Evolutionary conservation across 805 yeast species (phyloP).

Genomic region (Saccharomyces jurei): DNA sequence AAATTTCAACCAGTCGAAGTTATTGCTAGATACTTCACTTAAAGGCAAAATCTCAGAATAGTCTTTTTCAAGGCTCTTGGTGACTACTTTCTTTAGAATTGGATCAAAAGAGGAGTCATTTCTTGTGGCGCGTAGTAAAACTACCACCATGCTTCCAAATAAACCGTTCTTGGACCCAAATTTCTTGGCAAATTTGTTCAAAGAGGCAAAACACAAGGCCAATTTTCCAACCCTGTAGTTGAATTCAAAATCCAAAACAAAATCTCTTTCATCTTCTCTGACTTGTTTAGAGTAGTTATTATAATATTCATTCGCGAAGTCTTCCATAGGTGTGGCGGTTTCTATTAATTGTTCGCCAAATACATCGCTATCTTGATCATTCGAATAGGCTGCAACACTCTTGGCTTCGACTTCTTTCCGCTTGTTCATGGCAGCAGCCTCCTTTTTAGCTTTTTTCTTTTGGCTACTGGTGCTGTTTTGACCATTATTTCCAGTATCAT

Average conservation of each 20-base stretch:
- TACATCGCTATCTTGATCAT: constrained; percentile 55
- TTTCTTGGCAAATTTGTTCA: constrained; percentile 17
- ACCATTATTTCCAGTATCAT: constrained; percentile 7
- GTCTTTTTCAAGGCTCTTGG: constrained; percentile 23
- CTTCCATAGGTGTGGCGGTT: constrained; percentile 36
- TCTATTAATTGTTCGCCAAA: constrained; percentile 42
- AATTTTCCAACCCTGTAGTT: constrained; percentile 25
- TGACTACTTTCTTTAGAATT: constrained; percentile 27
- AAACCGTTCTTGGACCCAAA: constrained; percentile 15
- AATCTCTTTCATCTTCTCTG: constrained; percentile 31
- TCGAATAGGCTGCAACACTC: constrained; percentile 32
- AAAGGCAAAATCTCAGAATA: constrained; percentile 14
- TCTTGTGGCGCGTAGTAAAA: constrained; percentile 18
- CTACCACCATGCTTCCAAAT: constrained; percentile 23
- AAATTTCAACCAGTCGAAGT: constrained; percentile 20
- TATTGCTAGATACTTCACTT: constrained; percentile 12
- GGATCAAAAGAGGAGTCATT: constrained; percentile 17
- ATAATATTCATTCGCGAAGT: constrained; percentile 38
- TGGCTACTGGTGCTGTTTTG: constrained; percentile 15
- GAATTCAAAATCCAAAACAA: constrained; percentile 23
- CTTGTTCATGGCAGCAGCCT: constrained; percentile 40
- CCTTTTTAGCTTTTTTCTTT: constrained; percentile 51
- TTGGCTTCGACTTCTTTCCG: constrained; percentile 47
- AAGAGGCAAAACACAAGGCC: constrained; percentile 25
- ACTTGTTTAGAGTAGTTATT: constrained; percentile 36